A percentile compares a stretch with the other conserved stretches of the same genome.
phyloP scores from a whole-genome alignment of 768 basidiomycete genomes.

The Ramaria sp. region DNA sequence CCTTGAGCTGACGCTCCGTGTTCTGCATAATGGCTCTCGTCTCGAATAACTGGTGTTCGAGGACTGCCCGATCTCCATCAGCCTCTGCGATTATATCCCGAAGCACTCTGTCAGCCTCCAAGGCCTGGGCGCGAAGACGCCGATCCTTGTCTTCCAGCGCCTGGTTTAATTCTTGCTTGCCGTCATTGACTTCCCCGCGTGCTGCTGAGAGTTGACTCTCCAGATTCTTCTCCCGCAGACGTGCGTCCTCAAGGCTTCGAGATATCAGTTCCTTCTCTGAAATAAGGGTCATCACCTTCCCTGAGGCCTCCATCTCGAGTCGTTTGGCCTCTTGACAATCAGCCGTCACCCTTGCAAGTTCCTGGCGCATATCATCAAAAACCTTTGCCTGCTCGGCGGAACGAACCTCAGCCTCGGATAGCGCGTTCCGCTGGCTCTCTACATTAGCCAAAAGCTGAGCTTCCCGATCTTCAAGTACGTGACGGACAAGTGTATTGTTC shows the following conservation, averaged over 20 bases:
- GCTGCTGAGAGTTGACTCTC: conserved; percentile 65
- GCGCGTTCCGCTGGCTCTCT: conserved; percentile 44
- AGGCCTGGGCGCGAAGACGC: conserved; percentile 59
- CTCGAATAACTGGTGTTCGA: conserved; percentile 81
- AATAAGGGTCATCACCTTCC: conserved; percentile 52
- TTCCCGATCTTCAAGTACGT: conserved; percentile 56
- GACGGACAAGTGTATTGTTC: conserved; percentile 46
- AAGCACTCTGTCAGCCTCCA: conserved; percentile 53
- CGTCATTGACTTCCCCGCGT: conserved; percentile 59
- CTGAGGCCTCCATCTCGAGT: conserved; percentile 51
- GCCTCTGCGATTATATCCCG: conserved; percentile 88
- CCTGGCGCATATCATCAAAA: conserved; percentile 50
- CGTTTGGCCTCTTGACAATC: conserved; percentile 62
- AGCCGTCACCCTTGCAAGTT: conserved; percentile 45
- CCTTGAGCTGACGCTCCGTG: conserved; percentile 50
- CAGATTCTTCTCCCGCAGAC: conserved; percentile 60
- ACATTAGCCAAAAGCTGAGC: conserved; percentile 42
- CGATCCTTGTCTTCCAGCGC: conserved; percentile 72
- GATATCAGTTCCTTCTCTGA: conserved; percentile 70
- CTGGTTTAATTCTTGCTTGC: conserved; percentile 54
- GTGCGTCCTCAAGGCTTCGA: conserved; percentile 63
- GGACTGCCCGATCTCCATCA: conserved; percentile 85
- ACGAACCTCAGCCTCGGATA: conserved; percentile 38
- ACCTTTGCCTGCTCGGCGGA: conserved; percentile 46
- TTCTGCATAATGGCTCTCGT: conserved; percentile 52